Evolutionary conservation across 169 alveolate genomes (phyloP).

Genomic region (Besnoitia besnoiti): DNA sequence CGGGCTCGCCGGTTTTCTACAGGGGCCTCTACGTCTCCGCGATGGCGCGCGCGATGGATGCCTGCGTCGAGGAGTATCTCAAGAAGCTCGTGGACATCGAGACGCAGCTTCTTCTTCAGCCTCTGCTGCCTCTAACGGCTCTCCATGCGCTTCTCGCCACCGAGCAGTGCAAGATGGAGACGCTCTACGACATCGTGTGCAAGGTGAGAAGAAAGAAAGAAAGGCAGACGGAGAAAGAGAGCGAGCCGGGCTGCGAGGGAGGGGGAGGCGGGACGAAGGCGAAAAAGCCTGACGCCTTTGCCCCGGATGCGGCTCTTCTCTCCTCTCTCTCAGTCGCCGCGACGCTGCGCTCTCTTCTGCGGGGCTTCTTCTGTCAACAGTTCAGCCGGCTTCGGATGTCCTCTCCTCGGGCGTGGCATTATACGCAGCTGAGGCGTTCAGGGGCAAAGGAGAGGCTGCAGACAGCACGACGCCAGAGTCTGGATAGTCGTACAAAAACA

Average conservation of each 20-base stretch:
- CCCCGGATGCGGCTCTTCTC: no score
- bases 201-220: neutral
- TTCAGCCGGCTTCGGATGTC: no score
- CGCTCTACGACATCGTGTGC: neutral
- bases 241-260: neutral
- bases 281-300: no score
- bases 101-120: neutral
- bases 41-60: conserved; percentile 30
- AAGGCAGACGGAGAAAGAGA: neutral
- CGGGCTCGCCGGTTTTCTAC: neutral
- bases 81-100: neutral
- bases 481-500: no score
- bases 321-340: neutral
- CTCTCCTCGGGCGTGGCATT: no score
- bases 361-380: neutral
- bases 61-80: neutral
- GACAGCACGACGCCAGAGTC: no score
- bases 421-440: no score
- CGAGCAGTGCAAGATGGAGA: neutral
- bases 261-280: no score
- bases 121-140: conserved; percentile 28
- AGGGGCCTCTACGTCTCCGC: neutral
- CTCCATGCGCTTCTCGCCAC: conserved; percentile 19
- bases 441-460: no score
- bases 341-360: neutral